These are phyloP conservation scores for Sisymbrium irio DNA, from an alignment of 345 rosid genomes.

Conservation along the genomic window DNA sequence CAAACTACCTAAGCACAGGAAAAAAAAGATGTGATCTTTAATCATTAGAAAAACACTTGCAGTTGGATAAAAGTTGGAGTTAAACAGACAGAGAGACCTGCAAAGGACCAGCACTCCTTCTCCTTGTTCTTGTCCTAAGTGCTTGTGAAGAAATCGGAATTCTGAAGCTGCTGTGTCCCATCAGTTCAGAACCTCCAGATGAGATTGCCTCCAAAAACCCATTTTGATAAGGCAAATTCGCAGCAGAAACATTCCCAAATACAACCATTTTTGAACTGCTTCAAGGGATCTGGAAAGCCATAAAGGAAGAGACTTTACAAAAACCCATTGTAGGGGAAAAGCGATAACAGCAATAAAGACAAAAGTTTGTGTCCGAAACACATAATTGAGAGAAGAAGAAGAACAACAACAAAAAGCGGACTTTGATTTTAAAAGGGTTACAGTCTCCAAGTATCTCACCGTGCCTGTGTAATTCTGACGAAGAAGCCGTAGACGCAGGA, in stretches of 20 bases:
- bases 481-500: not conserved
- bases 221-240: slow-evolving; percentile 39
- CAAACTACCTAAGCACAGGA: slow-evolving; percentile 57
- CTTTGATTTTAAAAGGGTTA: slow-evolving; percentile 5
- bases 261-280: slow-evolving; percentile 38
- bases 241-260: slow-evolving; percentile 55
- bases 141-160: slow-evolving; percentile 31
- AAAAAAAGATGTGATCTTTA: not conserved
- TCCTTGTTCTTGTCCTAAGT: slow-evolving; percentile 37
- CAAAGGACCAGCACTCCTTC: slow-evolving; percentile 33
- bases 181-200: slow-evolving; percentile 43
- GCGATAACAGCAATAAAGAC: not conserved
- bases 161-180: slow-evolving; percentile 47
- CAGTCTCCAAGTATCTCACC: slow-evolving; percentile 13
- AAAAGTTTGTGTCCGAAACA: slow-evolving; percentile 5
- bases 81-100: too few relatives aligned
- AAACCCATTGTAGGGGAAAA: not conserved
- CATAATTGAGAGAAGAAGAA: not conserved
- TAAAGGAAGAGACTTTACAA: not conserved
- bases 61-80: too few relatives aligned
- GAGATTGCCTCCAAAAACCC: slow-evolving; percentile 31
- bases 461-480: not conserved
- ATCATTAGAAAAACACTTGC: slow-evolving; percentile 1
- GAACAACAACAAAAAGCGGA: not conserved
- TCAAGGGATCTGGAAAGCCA: slow-evolving; percentile 10